Percentiles rank a stretch among this genome's conserved stretches.
These are phyloP conservation scores for Xerocomus brunneocitrinus DNA, from an alignment of 768 basidiomycete species.

Conservation along the genomic window DNA sequence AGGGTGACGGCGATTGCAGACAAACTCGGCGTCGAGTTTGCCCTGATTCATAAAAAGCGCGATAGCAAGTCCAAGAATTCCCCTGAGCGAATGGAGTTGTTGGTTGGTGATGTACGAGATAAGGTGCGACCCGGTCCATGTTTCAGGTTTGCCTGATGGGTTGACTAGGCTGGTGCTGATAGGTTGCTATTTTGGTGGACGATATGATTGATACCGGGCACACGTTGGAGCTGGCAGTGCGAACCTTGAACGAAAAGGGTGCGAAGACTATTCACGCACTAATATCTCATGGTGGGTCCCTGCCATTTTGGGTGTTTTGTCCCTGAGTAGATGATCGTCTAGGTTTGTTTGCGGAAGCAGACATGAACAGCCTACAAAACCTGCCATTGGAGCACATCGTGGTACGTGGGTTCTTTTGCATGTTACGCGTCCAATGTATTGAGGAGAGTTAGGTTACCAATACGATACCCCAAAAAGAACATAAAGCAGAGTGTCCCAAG, in stretches of 20 bases:
- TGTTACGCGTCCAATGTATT: not conserved
- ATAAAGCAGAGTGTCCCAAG: constrained; percentile 61
- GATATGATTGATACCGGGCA: constrained; percentile 97
- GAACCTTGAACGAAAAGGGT: constrained; percentile 85
- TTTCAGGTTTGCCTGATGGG: not conserved
- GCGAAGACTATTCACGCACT: constrained; percentile 83
- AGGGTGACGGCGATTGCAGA: constrained; percentile 95
- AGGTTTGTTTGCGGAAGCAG: constrained; percentile 80
- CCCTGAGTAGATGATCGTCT: constrained; percentile 2
- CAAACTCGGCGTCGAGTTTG: constrained; percentile 92
- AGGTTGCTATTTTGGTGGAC: constrained; percentile 94
- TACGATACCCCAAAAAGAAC: constrained; percentile 81
- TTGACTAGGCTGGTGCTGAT: not conserved
- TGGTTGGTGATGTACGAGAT: constrained; percentile 91
- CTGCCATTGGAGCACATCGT: constrained; percentile 84
- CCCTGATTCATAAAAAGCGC: constrained; percentile 89
- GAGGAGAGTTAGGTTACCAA: constrained; percentile 74
- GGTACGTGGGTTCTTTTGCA: constrained; percentile 39
- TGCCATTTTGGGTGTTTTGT: constrained; percentile 2
- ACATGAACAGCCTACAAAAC: constrained; percentile 60
- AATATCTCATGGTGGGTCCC: constrained; percentile 78
- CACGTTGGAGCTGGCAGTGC: constrained; percentile 81
- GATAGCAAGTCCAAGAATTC: constrained; percentile 60
- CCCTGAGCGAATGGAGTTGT: constrained; percentile 82
- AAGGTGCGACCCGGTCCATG: constrained; percentile 46